These are phyloP conservation scores for Curvularia verruculosa DNA, from an alignment of 2,329 filamentous ascomycete genomes.

Conservation along the genomic window DNA sequence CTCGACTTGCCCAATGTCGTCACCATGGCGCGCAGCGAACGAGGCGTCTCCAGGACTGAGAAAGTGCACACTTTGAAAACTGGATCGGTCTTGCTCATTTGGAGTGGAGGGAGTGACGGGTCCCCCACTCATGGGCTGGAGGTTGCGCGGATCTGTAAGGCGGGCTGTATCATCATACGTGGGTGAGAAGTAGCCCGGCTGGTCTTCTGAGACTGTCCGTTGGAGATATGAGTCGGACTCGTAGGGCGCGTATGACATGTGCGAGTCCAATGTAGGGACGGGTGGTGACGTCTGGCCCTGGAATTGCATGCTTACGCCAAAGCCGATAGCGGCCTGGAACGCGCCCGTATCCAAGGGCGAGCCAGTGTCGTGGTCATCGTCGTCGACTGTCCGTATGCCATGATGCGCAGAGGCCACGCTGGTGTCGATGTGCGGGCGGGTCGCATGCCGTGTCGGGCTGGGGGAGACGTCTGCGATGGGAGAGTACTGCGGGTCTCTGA, in stretches of 20 bases:
- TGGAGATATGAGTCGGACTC: slow-evolving; percentile 35
- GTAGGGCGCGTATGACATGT: slow-evolving; percentile 56
- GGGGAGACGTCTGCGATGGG: slow-evolving; percentile 61
- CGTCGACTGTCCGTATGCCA: slow-evolving; percentile 43
- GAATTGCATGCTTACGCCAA: slow-evolving; percentile 56
- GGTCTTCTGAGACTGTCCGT: slow-evolving; percentile 58
- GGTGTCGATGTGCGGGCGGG: slow-evolving; percentile 47
- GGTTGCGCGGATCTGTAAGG: slow-evolving; percentile 61
- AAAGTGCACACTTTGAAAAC: slow-evolving; percentile 62
- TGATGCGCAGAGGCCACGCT: slow-evolving; percentile 35
- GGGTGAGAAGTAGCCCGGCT: slow-evolving; percentile 63
- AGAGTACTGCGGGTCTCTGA: slow-evolving; percentile 55
- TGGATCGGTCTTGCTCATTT: slow-evolving; percentile 53
- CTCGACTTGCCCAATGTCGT: slow-evolving; percentile 67
- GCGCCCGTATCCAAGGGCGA: slow-evolving; percentile 55
- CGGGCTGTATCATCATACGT: slow-evolving; percentile 64
- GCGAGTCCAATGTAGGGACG: slow-evolving; percentile 27
- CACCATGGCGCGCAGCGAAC: slow-evolving; percentile 60
- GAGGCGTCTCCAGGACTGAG: slow-evolving; percentile 51
- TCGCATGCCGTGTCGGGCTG: slow-evolving; percentile 48
- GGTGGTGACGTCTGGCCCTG: slow-evolving; percentile 48
- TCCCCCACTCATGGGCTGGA: slow-evolving; percentile 65
- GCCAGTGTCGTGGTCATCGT: slow-evolving; percentile 41
- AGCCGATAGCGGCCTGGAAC: slow-evolving; percentile 57
- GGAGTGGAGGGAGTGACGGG: slow-evolving; percentile 50